Percentiles rank a stretch among this genome's conserved stretches.
Conservation (phyloP, 208 protist species). For the Acanthamoeba castellanii region DNA sequence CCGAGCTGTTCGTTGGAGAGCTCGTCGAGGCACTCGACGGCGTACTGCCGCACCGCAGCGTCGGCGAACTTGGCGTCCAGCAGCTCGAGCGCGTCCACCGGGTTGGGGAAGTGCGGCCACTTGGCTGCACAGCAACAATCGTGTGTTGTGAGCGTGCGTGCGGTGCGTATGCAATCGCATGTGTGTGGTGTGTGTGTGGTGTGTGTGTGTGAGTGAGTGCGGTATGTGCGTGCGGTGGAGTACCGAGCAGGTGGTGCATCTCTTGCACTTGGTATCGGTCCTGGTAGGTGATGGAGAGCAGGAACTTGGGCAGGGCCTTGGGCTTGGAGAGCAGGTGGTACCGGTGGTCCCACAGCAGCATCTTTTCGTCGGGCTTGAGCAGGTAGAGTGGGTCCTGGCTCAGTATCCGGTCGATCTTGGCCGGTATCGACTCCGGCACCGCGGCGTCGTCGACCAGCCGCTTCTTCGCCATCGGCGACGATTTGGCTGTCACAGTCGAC, state of each 20-base stretch:
- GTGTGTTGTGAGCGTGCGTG: too few relatives aligned
- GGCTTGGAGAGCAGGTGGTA: conserved; percentile 9
- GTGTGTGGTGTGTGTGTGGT: background rate
- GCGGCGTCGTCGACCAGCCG: background rate
- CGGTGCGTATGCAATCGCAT: background rate
- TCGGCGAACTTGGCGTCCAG: conserved; percentile 91
- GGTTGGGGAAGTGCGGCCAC: conserved; percentile 49
- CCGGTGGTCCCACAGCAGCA: conserved; percentile 22
- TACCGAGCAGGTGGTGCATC: conserved; percentile 72
- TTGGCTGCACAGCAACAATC: conserved; percentile 52
- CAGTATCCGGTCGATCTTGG: conserved; percentile 30
- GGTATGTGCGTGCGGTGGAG: background rate
- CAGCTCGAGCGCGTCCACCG: conserved; percentile 87
- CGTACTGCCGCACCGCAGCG: conserved; percentile 75
- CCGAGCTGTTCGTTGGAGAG: conserved; percentile 84
- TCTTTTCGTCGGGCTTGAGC: conserved; percentile 38
- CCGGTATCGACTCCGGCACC: background rate
- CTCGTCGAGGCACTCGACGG: conserved; percentile 83
- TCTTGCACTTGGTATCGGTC: conserved; percentile 77
- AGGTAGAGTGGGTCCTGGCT: background rate
- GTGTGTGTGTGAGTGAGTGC: background rate
- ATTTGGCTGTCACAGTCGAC: background rate
- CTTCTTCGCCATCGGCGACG: background rate
- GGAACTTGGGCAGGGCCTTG: conserved; percentile 68
- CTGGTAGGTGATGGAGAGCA: conserved; percentile 78